Evolutionary conservation across 2,329 filamentous ascomycete species (phyloP), one percentile per base, ranked within the genome.

Genomic region (Botrytis fabae): DNA sequence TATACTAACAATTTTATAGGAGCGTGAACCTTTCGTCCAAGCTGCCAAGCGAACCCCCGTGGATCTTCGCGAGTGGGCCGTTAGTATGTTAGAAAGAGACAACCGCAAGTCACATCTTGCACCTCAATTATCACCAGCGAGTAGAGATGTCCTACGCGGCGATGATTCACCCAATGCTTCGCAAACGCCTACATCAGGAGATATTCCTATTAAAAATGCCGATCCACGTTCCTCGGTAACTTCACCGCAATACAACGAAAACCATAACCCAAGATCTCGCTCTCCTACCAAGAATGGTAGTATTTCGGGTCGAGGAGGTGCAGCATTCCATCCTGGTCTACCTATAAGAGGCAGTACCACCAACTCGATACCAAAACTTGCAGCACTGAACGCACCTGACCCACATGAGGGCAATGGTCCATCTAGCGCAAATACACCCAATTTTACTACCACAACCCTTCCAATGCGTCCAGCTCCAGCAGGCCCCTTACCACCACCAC

Each of bases 21-120:
- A 98, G 77, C 91, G 92, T 75, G 96, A 99, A 81, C 90, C 94
- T 5, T 99, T 99, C 83, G 90, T 99, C 32, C 94, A 97, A 83
- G 96, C 96, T 70, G 96, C 96, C 66, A 98, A 98, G 85, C 90
- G 95, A 78, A 99, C 96, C 1, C 96, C 96, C 0, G 96, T 99
- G 69, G 92, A 99, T 81, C 87, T 99, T 48, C 90, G 93, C 82
- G 93, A 94, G 75, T 99, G 96, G 96, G 95, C 96, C 35, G 90
- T 97, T 66, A 91, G 93, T 79, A 89, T 98, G 86, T 95, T 98
- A 89, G 95, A 98, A 81, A 90, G 92, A 78, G 93, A 98, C 82
- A 97, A 98, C 83, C 93, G 96, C 81, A 97, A 97, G 83, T 97
- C 95, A 42, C 95, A 98, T 81, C 88, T 98, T 54, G 93, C 91